Evolutionary conservation across 2,329 filamentous ascomycete genomes (phyloP), one percentile per base, ranked within the genome.

Genomic region (Neoarthrinium moseri): DNA sequence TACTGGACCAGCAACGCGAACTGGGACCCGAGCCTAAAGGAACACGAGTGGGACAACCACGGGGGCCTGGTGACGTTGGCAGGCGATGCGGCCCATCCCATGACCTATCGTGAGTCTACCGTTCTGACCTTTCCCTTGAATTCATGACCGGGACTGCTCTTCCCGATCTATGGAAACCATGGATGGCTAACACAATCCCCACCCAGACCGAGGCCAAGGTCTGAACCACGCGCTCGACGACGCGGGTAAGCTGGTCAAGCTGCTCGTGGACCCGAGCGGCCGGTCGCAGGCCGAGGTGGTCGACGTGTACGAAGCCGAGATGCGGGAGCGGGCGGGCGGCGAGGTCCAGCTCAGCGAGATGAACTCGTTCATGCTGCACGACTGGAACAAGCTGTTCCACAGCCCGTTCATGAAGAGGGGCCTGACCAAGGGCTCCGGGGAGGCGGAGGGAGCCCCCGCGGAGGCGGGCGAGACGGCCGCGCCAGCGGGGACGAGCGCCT

Each of bases 141-240:
- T 4, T 3, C 6, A 18, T 30, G 5, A 4, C 6, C 7, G 33
- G 15, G 23, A 23, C 23, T 41, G 24, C 27, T 6, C 2, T 11
- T 11, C 4, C 22, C 30, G 15, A 13, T 23, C 11, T 4, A 10
- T 20, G n/a, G n/a, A n/a, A n/a, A n/a, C n/a, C n/a, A n/a, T n/a
- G n/a, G n/a, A n/a, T n/a, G n/a, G n/a, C n/a, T n/a, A n/a, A n/a
- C n/a, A n/a, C n/a, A n/a, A n/a, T n/a, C n/a, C n/a, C n/a, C n/a
- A n/a, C n/a, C 10, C 17, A 59, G 58, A 76, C 53, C 65, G 73
- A 18, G 73, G 72, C 1, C 72, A 77, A 54, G 72, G 71, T 0
- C 61, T 75, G n/a, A 76, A 75, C 49, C 72, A 75, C 47, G 66
- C 66, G 3, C 59, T 75, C 8, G 64, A 64, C 2, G 73, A 76